Percentiles rank a stretch among this genome's conserved stretches.
Evolutionary conservation across 1,284 basidiomycete species (phyloP).

Genomic region (Microbotryum saponariae): DNA sequence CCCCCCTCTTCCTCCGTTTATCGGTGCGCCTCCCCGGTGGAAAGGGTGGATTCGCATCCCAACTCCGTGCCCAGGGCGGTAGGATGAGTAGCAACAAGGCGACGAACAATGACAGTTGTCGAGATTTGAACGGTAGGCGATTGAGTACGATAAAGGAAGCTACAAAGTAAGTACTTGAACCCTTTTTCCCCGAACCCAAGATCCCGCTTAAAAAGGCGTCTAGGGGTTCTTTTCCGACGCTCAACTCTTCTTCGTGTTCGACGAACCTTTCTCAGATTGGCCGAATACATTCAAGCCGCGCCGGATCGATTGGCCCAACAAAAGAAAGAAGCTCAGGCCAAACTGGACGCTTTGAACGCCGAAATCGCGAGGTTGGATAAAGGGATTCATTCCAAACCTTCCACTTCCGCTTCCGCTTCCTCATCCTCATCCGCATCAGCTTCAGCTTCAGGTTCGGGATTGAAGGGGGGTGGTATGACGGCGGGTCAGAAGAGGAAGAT

Average conservation of each 20-base stretch:
- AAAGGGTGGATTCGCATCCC: slow-evolving; percentile 95
- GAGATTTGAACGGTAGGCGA: slow-evolving; percentile 82
- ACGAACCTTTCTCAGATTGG: too few species aligned
- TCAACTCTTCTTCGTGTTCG: neutral
- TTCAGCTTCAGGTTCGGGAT: slow-evolving; percentile 17
- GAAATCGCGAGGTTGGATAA: slow-evolving; percentile 37
- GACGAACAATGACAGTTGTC: slow-evolving; percentile 88
- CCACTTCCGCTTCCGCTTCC: slow-evolving; percentile 33
- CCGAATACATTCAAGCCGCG: slow-evolving; percentile 78
- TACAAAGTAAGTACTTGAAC: slow-evolving; percentile 57
- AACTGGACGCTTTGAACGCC: slow-evolving; percentile 69
- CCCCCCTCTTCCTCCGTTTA: slow-evolving; percentile 39
- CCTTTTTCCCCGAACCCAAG: too few species aligned
- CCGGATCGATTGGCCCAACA: slow-evolving; percentile 71
- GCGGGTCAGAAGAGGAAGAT: slow-evolving; percentile 77
- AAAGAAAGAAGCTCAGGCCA: slow-evolving; percentile 70
- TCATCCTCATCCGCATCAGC: slow-evolving; percentile 33
- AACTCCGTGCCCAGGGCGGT: slow-evolving; percentile 91
- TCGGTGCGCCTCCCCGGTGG: slow-evolving; percentile 61
- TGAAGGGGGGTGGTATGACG: slow-evolving; percentile 30
- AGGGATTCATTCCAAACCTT: slow-evolving; percentile 33
- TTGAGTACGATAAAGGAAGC: slow-evolving; percentile 94
- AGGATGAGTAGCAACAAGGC: slow-evolving; percentile 90
- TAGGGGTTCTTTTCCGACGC: too few species aligned
- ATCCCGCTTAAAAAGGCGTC: too few species aligned